Evolutionary conservation across 2,329 filamentous ascomycete species (phyloP), one percentile per base, ranked within the genome.

Genomic region (Clarireedia sp.): DNA sequence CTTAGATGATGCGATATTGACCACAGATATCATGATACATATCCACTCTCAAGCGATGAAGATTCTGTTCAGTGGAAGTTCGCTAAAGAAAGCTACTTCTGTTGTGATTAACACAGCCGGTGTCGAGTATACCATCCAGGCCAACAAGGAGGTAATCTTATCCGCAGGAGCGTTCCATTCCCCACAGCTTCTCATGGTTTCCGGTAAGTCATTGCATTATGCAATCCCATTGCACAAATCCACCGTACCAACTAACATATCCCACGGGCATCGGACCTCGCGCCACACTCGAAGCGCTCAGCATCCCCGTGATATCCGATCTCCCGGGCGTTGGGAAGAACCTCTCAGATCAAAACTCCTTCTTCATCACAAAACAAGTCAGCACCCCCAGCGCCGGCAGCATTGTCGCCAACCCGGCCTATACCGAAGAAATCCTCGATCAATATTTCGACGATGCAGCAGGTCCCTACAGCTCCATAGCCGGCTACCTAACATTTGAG

Each of bases 281-380:
- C 1, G 1, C 47, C 9, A 5, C 17, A 6, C 53, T 50, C 1
- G 37, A 43, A 26, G 10, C 17, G n/a, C 16, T 33, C 17, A 26
- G 14, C n/a, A 79, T 80, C 37, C 63, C 70, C 0, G 61, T 78
- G 1, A 57, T 79, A 3, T 69, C 69, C 8, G 71, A 76, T 36
- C 70, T 75, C 2, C 73, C 72, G 0, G 77, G 77, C 2, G 78
- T 80, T 1, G 78, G 77, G 3, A 68, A 77, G 59, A 74, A 76
- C 54, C 70, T 80, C 9, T 50, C 29, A n/a, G 53, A 55, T n/a
- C 53, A 51, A 49, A 10, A 44, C 1, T 61, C 60, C n/a, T 56
- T 58, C 36, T 33, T 49, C 16, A 47, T 44, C n/a, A 21, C 36
- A 9, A 57, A 58, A 9, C 44, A 47, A 44, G 51, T 61, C 12